Conservation (phyloP, 2,329 filamentous ascomycete genomes). For the Talaromyces amestolkiae region DNA sequence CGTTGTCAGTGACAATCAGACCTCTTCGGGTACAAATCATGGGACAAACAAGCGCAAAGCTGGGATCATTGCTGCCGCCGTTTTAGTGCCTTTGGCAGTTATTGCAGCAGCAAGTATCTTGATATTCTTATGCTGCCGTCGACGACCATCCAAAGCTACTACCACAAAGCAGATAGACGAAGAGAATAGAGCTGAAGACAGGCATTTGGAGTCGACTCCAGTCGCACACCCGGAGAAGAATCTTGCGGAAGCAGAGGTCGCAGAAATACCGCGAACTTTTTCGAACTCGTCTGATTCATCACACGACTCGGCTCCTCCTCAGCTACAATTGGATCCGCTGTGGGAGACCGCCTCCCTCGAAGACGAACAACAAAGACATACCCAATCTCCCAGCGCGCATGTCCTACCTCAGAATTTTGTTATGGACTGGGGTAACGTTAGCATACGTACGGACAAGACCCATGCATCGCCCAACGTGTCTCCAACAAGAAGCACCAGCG, state of each 20-base stretch:
- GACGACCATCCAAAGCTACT: constrained; percentile 26
- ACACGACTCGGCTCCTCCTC: constrained; percentile 30
- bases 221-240: constrained; percentile 6
- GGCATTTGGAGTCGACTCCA: background rate
- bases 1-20: constrained; percentile 23
- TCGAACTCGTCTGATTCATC: constrained; percentile 25
- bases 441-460: constrained; percentile 24
- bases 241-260: constrained; percentile 6
- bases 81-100: constrained; percentile 36
- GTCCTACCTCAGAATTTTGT: constrained; percentile 28
- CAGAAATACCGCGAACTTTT: constrained; percentile 23
- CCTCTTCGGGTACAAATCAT: constrained; percentile 21
- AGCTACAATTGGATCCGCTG: constrained; percentile 34
- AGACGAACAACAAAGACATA: constrained; percentile 17
- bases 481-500: constrained; percentile 29
- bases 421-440: constrained; percentile 32
- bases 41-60: constrained; percentile 32
- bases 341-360: constrained; percentile 32
- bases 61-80: constrained; percentile 37
- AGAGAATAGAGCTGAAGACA: constrained; percentile 1
- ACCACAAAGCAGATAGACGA: constrained; percentile 26
- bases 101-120: constrained; percentile 30
- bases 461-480: constrained; percentile 24
- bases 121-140: constrained; percentile 37
- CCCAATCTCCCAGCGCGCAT: background rate